Base-by-base conservation (phyloP, 345 rosid species). In the Eucalyptus cloeziana region DNA sequence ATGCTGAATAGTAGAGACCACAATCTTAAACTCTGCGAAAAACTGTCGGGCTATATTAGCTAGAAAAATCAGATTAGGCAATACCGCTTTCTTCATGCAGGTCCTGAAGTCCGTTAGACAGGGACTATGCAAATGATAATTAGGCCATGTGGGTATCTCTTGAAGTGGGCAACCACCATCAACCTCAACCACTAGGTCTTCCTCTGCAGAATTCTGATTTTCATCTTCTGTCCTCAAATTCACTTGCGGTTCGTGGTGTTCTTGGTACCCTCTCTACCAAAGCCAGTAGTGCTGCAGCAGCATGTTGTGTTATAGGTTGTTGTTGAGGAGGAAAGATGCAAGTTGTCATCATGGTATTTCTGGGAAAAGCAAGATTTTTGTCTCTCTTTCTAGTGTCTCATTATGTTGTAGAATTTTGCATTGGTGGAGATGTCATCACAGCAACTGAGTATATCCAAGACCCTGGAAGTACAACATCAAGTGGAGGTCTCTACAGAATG, bases 391-490 rank as follows among this genome's bases (percentile, higher is more conserved):
- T 33, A 71, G 22, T 37, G 45, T 37, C 25, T 71, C 25, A 19
- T 54, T 76, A 49, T 49, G 33, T 13, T 43, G 27, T n/a, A 5
- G 49, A 86, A 12, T 49, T 89, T 81, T 90, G 92, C 89, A 83
- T 51, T 54, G 89, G 92, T 5, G 87, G 21, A 51, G 94, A 94
- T 85, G 89, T 90, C 87, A 89, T 94, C 88, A 91, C 90, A 5
- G n/a, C 92, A 62, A 79, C 92, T 10, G 89, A 89, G 87, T 87
- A 86, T 49, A 89, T 94, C 91, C 92, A 37, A 85, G 94, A 94
- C 40, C 87, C 95, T 47, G 91, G 90, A 64, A 76, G 89, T 86
- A 92, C 93, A 45, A 88, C 86, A 71, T 93, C 93, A 88, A 90
- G 87, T 67, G 86, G 12, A n/a, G 90, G 92, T 3, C 10, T 87